Conservation (phyloP, 1,284 basidiomycete genomes). For the Pseudozyma flocculosa region DNA sequence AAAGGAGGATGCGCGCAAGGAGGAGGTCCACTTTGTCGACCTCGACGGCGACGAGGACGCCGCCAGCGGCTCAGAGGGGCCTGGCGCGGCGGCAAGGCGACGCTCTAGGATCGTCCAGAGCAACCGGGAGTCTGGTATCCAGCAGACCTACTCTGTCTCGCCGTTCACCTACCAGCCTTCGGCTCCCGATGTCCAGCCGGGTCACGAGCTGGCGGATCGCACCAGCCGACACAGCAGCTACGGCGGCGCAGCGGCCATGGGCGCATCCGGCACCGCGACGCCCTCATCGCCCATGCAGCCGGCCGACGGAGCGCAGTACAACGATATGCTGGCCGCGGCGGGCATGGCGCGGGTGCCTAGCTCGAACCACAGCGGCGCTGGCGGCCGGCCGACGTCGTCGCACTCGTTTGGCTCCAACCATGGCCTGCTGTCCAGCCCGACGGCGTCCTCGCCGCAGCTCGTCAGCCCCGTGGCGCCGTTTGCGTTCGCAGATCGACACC, state of each 20-base stretch:
- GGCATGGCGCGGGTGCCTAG: conserved; percentile 1
- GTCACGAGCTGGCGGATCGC: conserved; percentile 24
- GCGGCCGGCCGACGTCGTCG: not conserved
- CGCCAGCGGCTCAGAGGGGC: conserved; percentile 2
- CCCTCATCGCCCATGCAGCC: not conserved
- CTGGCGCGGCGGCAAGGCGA: not conserved
- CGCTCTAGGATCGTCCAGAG: not conserved
- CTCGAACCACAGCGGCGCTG: not conserved
- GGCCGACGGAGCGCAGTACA: not conserved
- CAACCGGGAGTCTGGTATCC: not conserved
- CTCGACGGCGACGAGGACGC: conserved; percentile 43
- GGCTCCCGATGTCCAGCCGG: conserved; percentile 5
- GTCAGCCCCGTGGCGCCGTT: not conserved
- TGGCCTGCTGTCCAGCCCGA: not conserved
- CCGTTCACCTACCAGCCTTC: conserved; percentile 32
- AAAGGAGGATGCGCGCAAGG: conserved; percentile 30
- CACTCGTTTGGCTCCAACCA: not conserved
- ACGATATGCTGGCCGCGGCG: too few species aligned
- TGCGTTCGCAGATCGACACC: not conserved
- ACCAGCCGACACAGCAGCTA: not conserved
- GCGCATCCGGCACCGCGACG: too few species aligned
- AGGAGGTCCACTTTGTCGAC: conserved; percentile 43
- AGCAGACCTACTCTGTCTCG: conserved; percentile 24
- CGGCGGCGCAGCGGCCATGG: not conserved
- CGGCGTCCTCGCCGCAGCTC: not conserved